A percentile compares a stretch with the other conserved stretches of the same genome.
These are phyloP conservation scores for Amanita pseudoporphyria DNA, from an alignment of 768 basidiomycete genomes.

Conservation along the genomic window DNA sequence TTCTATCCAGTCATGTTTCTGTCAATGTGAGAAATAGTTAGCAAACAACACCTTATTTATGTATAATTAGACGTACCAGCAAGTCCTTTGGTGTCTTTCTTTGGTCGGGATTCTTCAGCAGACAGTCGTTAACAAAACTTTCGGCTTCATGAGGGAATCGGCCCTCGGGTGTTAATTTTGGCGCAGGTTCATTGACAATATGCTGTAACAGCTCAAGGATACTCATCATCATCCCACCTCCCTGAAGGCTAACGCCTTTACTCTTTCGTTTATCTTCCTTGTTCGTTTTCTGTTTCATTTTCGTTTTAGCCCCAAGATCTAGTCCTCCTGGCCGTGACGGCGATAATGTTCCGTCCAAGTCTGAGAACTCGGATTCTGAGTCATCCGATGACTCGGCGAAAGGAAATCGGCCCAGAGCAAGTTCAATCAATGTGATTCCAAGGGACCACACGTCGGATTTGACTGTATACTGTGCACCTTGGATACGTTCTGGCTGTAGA, in stretches of 20 bases:
- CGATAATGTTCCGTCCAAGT: slow-evolving; percentile 73
- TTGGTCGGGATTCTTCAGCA: slow-evolving; percentile 81
- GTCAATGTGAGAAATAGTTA: slow-evolving; percentile 1
- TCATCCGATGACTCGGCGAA: slow-evolving; percentile 73
- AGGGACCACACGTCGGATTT: slow-evolving; percentile 99
- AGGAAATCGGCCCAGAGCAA: slow-evolving; percentile 94
- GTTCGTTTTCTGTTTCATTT: slow-evolving; percentile 21
- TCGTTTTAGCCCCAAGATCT: slow-evolving; percentile 21
- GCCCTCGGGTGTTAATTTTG: slow-evolving; percentile 68
- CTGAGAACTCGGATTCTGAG: slow-evolving; percentile 72
- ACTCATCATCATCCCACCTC: slow-evolving; percentile 96
- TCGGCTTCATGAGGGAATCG: slow-evolving; percentile 65
- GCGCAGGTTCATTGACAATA: slow-evolving; percentile 98
- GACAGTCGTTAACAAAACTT: slow-evolving; percentile 80
- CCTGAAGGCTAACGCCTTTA: slow-evolving; percentile 87
- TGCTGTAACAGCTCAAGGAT: slow-evolving; percentile 95
- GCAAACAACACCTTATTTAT: neutral
- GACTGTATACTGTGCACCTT: slow-evolving; percentile 96
- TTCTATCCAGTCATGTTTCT: slow-evolving; percentile 75
- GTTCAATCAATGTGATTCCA: slow-evolving; percentile 93
- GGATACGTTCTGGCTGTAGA: slow-evolving; percentile 92
- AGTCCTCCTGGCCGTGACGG: slow-evolving; percentile 55
- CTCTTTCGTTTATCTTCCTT: slow-evolving; percentile 84
- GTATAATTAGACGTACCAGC: slow-evolving; percentile 38
- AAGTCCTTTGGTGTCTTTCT: slow-evolving; percentile 86